Conservation (phyloP, 164 flowering plant genomes). For the Berberis vulgaris region DNA sequence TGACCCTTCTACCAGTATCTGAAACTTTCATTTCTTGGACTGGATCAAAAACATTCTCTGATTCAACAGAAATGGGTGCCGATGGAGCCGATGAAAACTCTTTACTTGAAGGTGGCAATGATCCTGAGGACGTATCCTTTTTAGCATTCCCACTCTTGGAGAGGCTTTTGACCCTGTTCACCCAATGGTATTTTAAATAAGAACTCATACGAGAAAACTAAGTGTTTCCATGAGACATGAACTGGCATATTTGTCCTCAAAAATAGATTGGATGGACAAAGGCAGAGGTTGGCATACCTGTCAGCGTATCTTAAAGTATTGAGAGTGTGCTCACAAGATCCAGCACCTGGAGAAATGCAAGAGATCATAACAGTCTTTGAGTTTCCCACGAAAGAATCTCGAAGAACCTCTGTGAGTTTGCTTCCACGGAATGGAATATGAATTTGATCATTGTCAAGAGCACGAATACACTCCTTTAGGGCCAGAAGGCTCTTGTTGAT, state of each 20-base stretch:
- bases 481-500: slow-evolving; percentile 98
- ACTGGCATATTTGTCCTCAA: background rate
- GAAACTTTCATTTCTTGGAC: slow-evolving; percentile 40
- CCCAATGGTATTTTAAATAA: slow-evolving; percentile 4
- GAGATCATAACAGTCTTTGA: slow-evolving; percentile 98
- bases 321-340: slow-evolving; percentile 97
- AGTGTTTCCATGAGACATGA: too few relatives aligned
- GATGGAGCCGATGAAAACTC: slow-evolving; percentile 48
- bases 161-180: slow-evolving; percentile 83
- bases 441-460: slow-evolving; percentile 96
- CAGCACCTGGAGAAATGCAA: slow-evolving; percentile 98
- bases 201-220: background rate
- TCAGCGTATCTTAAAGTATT: slow-evolving; percentile 99
- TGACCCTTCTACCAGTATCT: slow-evolving; percentile 42
- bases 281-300: slow-evolving; percentile 38
- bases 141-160: slow-evolving; percentile 77
- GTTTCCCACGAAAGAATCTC: slow-evolving; percentile 98
- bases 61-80: slow-evolving; percentile 29
- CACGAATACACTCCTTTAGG: slow-evolving; percentile 98
- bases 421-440: slow-evolving; percentile 99
- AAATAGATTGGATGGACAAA: background rate
- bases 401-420: slow-evolving; percentile 98
- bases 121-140: slow-evolving; percentile 49
- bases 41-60: slow-evolving; percentile 43
- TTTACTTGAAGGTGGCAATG: slow-evolving; percentile 32